Conservation (phyloP, 805 yeast genomes). For the Maudiozyma saulgeensis region DNA sequence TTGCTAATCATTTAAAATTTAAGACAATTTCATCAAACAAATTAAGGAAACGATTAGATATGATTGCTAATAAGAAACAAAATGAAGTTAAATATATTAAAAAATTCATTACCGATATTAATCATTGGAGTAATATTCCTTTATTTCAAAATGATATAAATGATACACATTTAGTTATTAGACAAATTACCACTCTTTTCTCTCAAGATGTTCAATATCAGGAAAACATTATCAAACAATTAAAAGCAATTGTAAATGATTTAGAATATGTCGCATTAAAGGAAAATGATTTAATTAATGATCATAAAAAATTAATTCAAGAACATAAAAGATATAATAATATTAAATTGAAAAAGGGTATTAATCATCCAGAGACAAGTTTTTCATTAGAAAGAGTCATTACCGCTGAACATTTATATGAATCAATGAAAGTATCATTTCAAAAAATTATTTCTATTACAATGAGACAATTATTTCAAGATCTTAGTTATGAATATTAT, state of each 20-base stretch:
- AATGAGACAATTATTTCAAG: constrained; percentile 19
- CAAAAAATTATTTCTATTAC: constrained; percentile 17
- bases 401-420: constrained; percentile 14
- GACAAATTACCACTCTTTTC: constrained; percentile 17
- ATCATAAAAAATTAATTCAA: constrained; percentile 11
- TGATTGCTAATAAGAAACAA: constrained; percentile 1
- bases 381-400: constrained; percentile 15
- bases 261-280: constrained; percentile 19
- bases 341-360: constrained; percentile 15
- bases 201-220: constrained; percentile 17
- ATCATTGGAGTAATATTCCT: constrained; percentile 3
- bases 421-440: constrained; percentile 14
- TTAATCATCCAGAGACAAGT: constrained; percentile 17
- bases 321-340: constrained; percentile 14
- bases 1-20: background rate
- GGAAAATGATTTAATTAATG: constrained; percentile 18
- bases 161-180: constrained; percentile 4
- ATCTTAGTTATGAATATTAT: constrained; percentile 18
- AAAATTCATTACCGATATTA: constrained; percentile 1
- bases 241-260: constrained; percentile 11
- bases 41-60: background rate
- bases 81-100: background rate
- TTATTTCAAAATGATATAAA: background rate
- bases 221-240: constrained; percentile 12
- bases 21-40: background rate